Base-by-base conservation (phyloP, 805 yeast species). In the Suhomyces emberorum region DNA sequence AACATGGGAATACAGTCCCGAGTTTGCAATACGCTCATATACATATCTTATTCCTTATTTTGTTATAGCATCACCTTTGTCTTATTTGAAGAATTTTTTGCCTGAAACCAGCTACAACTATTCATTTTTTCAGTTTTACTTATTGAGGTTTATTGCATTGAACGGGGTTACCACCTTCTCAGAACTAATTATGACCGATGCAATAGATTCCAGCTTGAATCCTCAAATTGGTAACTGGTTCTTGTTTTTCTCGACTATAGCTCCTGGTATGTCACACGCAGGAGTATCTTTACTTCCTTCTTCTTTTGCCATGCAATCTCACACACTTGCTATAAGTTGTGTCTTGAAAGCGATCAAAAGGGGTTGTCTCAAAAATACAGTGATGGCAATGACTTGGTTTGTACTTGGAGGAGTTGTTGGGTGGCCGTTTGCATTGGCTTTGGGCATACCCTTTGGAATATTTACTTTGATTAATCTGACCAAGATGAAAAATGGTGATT, bases 1-100 rank as follows among this genome's bases (percentile, higher is more conserved):
- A 58, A 89, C 97, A 0, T 89, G 97, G 97, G 97, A 89, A 54
- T 91, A 89, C 57, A 86, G 96, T 0, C 96, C 97, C 0, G 83
- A 74, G 36, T 87, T 76, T 51, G 87, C 95, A 12, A 86, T 89
- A 37, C 64, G 98, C 46, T 86, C 96, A 2, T 91, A 93, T 79
- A 72, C 84, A 2, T 88, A 83, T 48, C 62, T 89, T 18, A 42
- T 79, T 5, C 85, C 77, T 1, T 73, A 70, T 46, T 63, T 57
- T 38, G 2, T 61, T 6, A 30, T 59, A 8, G 55, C 57, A n/a
- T n/a, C n/a, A n/a, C n/a, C n/a, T n/a, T 1, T 48, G 34, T 31
- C 63, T 67, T 12, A 37, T 48, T 38, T 44, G 41, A 2, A 30
- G 22, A 15, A 9, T 11, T n/a, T 19, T 32, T 28, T 41, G 15